Conservation (phyloP, 2,329 filamentous ascomycete species). For the Colletotrichum limetticola region DNA sequence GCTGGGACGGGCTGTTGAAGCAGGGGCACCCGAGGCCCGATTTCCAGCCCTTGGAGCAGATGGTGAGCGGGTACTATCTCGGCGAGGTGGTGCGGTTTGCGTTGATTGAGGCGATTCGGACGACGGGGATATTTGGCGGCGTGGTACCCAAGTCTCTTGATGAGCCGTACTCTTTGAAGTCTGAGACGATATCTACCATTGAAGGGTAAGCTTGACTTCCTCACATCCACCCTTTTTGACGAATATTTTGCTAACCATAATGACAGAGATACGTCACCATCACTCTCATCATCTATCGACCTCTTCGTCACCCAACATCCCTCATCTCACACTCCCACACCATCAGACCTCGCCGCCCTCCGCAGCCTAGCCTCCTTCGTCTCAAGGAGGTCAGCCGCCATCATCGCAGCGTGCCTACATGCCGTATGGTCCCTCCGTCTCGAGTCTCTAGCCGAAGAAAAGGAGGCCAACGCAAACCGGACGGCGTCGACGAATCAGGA, state of each 20-base stretch:
- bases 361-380: slow-evolving; percentile 64
- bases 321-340: slow-evolving; percentile 50
- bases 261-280: slow-evolving; percentile 55
- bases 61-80: slow-evolving; percentile 74
- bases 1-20: slow-evolving; percentile 68
- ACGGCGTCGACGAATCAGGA: neutral
- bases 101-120: slow-evolving; percentile 67
- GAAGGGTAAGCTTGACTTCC: slow-evolving; percentile 57
- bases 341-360: slow-evolving; percentile 62
- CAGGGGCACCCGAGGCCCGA: slow-evolving; percentile 64
- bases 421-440: slow-evolving; percentile 68
- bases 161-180: slow-evolving; percentile 67
- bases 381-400: slow-evolving; percentile 66
- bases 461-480: slow-evolving; percentile 41
- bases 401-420: slow-evolving; percentile 69
- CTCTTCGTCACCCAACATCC: slow-evolving; percentile 64
- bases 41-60: slow-evolving; percentile 71
- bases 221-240: neutral
- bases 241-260: neutral
- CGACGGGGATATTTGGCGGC: slow-evolving; percentile 65
- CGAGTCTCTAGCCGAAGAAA: slow-evolving; percentile 54
- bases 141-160: slow-evolving; percentile 64
- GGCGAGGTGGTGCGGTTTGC: slow-evolving; percentile 72
- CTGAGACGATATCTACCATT: slow-evolving; percentile 68
- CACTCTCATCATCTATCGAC: slow-evolving; percentile 55